phyloP scores from a whole-genome alignment of 192 early-diverging fungal genomes.

The Entomortierella lignicola region DNA sequence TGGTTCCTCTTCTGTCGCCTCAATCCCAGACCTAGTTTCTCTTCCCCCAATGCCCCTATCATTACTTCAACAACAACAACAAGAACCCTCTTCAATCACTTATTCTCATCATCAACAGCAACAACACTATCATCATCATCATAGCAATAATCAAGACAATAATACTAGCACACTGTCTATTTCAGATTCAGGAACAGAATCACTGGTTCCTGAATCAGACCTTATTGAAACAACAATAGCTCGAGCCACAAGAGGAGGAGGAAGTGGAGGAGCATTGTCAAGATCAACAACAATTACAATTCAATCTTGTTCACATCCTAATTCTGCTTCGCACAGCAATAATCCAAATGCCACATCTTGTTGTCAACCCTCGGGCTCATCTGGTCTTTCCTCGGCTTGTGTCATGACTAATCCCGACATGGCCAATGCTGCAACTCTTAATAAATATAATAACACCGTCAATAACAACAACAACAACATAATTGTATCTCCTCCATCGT shows the following conservation, averaged over 20 bases:
- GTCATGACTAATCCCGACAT: slow-evolving; percentile 24
- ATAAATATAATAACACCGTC: neutral
- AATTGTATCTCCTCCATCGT: neutral
- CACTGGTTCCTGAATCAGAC: slow-evolving; percentile 13
- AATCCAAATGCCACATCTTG: neutral
- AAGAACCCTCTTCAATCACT: neutral
- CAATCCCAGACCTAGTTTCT: slow-evolving; percentile 15
- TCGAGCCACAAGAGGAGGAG: too few relatives aligned
- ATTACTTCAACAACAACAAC: neutral
- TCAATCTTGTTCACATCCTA: neutral
- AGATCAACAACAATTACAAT: neutral
- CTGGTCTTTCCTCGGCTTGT: slow-evolving; percentile 2
- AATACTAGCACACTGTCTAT: too few relatives aligned
- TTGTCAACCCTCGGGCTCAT: slow-evolving; percentile 16
- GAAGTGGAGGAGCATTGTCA: neutral
- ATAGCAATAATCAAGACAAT: too few relatives aligned
- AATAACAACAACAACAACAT: neutral
- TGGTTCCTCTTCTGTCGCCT: neutral
- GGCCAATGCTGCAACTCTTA: slow-evolving; percentile 2
- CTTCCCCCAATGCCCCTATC: neutral
- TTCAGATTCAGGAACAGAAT: too few relatives aligned
- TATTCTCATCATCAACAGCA: too few relatives aligned
- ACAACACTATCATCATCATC: too few relatives aligned
- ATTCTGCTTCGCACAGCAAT: neutral
- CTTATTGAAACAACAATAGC: neutral